These are phyloP conservation scores for Colletotrichum tanaceti DNA, from an alignment of 2,329 filamentous ascomycete genomes.

Conservation along the genomic window DNA sequence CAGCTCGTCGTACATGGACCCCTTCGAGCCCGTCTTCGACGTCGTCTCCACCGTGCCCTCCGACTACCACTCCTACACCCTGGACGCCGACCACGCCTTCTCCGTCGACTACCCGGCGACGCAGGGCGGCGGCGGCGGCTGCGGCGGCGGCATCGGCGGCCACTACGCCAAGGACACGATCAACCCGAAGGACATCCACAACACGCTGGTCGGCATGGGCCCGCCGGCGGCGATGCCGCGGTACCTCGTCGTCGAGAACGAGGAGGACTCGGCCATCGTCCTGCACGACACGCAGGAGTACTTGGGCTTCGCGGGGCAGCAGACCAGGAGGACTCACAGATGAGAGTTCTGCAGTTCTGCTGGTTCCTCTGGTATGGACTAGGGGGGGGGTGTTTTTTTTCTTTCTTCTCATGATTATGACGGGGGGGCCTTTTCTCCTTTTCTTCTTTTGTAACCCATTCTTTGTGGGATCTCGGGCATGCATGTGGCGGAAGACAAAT, in stretches of 20 bases:
- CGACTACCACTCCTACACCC: constrained; percentile 36
- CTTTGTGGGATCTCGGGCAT: not conserved
- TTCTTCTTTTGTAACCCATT: not conserved
- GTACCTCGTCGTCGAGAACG: constrained; percentile 27
- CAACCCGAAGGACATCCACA: constrained; percentile 37
- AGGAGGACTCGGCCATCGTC: constrained; percentile 33
- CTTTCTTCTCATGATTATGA: not conserved
- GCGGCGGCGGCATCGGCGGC: no score
- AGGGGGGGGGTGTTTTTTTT: not conserved
- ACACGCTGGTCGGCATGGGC: constrained; percentile 33
- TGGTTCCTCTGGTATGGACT: no score
- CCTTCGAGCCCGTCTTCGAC: constrained; percentile 37
- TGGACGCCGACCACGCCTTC: constrained; percentile 34
- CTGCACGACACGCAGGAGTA: constrained; percentile 37
- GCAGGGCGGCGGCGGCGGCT: no score
- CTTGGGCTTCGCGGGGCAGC: constrained; percentile 21
- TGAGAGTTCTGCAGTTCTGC: not conserved
- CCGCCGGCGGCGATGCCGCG: constrained; percentile 31
- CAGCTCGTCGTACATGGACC: constrained; percentile 25
- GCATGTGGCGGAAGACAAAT: not conserved
- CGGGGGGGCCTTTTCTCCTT: no score
- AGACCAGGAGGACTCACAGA: constrained; percentile 21
- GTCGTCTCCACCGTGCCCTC: constrained; percentile 36
- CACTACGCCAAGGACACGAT: constrained; percentile 36
- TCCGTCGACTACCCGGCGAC: constrained; percentile 21